These are phyloP conservation scores for Thamnidium elegans DNA, from an alignment of 192 early-diverging fungal species.

Conservation along the genomic window DNA sequence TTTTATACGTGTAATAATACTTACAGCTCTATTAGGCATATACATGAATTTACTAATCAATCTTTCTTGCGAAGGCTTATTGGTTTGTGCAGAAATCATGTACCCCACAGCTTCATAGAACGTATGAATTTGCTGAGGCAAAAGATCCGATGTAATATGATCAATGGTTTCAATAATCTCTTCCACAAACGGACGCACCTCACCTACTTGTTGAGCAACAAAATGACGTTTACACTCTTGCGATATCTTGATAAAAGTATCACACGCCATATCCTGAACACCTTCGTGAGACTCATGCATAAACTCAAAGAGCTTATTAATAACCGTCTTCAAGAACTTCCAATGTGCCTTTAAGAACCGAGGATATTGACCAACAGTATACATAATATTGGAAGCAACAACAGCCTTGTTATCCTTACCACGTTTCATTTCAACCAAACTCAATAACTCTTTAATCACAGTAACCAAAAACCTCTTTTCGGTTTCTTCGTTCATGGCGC, in stretches of 20 bases:
- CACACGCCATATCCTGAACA: conserved; percentile 99
- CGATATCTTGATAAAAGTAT: conserved; percentile 99
- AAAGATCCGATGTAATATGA: conserved; percentile 83
- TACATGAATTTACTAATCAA: conserved; percentile 87
- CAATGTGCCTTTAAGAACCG: conserved; percentile 99
- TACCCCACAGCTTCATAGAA: conserved; percentile 99
- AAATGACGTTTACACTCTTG: conserved; percentile 97
- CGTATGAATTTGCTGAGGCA: conserved; percentile 90
- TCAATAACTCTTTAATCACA: conserved; percentile 96
- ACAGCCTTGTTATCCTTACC: conserved; percentile 99
- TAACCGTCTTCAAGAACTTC: conserved; percentile 99
- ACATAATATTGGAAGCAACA: conserved; percentile 99
- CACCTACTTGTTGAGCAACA: conserved; percentile 86
- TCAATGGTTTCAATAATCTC: conserved; percentile 85
- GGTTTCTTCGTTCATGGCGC: conserved; percentile 93
- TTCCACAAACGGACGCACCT: conserved; percentile 90
- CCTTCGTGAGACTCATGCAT: conserved; percentile 99
- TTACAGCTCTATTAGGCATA: conserved; percentile 77
- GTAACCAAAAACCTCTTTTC: conserved; percentile 97
- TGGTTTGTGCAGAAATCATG: conserved; percentile 93
- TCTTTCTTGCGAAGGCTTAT: conserved; percentile 71
- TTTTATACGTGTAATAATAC: conserved; percentile 3
- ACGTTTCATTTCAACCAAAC: conserved; percentile 91
- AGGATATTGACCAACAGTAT: conserved; percentile 99
- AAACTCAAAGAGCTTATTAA: conserved; percentile 99